Evolutionary conservation across 176 grass and related monocot genomes (phyloP).

Genomic region (Saccharum officinarum): DNA sequence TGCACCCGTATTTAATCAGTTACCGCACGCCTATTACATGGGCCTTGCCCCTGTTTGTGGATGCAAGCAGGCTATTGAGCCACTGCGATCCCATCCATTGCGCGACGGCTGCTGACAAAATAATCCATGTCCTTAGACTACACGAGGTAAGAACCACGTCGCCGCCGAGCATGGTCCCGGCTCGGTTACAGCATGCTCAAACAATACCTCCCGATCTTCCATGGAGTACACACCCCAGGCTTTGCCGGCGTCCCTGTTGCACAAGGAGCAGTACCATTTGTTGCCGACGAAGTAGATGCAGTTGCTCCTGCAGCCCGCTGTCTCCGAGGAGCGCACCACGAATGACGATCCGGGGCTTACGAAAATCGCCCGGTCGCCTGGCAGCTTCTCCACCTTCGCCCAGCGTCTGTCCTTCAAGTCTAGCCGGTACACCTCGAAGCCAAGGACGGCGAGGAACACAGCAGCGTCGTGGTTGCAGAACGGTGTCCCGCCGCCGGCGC

Average conservation of each 20-base stretch:
- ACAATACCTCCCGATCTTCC: not conserved
- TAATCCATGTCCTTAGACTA: not conserved
- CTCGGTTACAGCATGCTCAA: not conserved
- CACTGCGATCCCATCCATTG: too few species aligned
- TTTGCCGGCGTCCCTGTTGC: not conserved
- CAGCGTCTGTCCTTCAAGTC: not conserved
- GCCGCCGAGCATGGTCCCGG: not conserved
- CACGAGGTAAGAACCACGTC: conserved; percentile 10
- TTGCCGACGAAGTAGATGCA: conserved; percentile 27
- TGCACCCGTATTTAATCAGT: too few species aligned
- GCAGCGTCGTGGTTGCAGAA: not conserved
- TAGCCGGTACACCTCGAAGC: conserved; percentile 12
- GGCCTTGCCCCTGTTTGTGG: too few species aligned
- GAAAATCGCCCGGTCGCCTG: not conserved
- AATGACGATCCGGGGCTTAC: conserved; percentile 2
- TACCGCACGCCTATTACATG: too few species aligned
- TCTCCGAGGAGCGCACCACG: not conserved
- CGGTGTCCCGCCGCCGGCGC: not conserved
- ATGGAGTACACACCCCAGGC: not conserved
- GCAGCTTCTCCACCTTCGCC: not conserved
- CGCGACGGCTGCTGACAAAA: too few species aligned
- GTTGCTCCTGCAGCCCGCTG: not conserved
- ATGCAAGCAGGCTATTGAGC: too few species aligned
- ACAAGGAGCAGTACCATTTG: not conserved
- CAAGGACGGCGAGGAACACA: not conserved